Percentiles rank a stretch among this genome's conserved stretches.
Conservation (phyloP, 805 yeast species). For the Clavispora santaluciae region DNA sequence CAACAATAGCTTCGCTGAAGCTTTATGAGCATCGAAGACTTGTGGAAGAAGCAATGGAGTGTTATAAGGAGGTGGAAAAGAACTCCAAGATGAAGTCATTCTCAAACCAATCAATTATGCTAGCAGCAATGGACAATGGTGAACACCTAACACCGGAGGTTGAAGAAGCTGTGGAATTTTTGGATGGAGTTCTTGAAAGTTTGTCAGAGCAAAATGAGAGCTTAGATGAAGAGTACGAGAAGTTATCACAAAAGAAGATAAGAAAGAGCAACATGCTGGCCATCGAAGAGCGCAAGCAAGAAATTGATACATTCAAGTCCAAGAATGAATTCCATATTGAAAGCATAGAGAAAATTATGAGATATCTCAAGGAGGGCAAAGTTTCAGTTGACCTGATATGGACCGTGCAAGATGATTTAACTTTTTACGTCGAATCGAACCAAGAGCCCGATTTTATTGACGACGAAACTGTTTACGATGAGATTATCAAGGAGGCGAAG, state of each 20-base stretch:
- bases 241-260: constrained; percentile 32
- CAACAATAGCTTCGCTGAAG: constrained; percentile 18
- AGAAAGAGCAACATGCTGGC: constrained; percentile 33
- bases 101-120: constrained; percentile 42
- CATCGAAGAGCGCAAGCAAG: constrained; percentile 38
- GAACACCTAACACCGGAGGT: constrained; percentile 28
- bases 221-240: constrained; percentile 39
- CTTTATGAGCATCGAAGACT: constrained; percentile 33
- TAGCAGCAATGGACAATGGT: constrained; percentile 28
- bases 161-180: constrained; percentile 29
- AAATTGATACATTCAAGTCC: constrained; percentile 27
- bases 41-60: constrained; percentile 44
- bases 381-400: constrained; percentile 15
- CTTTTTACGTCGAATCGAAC: constrained; percentile 31
- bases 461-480: constrained; percentile 40
- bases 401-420: constrained; percentile 38
- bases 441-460: constrained; percentile 35
- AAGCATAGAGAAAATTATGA: constrained; percentile 29
- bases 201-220: constrained; percentile 31
- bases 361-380: constrained; percentile 21
- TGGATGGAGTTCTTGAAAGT: constrained; percentile 27
- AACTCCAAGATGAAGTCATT: constrained; percentile 40
- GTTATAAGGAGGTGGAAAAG: constrained; percentile 41
- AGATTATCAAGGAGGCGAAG: constrained; percentile 26
- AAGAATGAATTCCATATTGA: constrained; percentile 35